Percentiles rank a stretch among this genome's conserved stretches.
Evolutionary conservation across 2,329 filamentous ascomycete genomes (phyloP).

Genomic region (Plenodomus tracheiphilus): DNA sequence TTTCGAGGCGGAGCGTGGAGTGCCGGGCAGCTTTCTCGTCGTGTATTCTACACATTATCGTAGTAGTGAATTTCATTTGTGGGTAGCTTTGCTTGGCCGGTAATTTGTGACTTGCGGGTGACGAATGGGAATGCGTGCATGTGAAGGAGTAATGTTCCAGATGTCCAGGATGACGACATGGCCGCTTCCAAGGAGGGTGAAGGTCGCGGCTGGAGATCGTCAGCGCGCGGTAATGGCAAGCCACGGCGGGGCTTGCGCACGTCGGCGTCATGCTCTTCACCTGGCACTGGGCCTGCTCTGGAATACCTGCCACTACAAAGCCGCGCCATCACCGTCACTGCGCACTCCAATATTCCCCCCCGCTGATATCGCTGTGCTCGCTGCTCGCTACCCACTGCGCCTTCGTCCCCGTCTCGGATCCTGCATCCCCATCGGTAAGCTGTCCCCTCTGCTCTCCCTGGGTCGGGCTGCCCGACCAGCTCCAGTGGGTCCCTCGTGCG

Average conservation of each 20-base stretch:
- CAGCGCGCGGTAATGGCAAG: conserved; percentile 24
- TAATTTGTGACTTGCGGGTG: too few relatives aligned
- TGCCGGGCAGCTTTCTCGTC: conserved; percentile 39
- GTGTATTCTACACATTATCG: conserved; percentile 48
- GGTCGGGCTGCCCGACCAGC: conserved; percentile 30
- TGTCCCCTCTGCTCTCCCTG: conserved; percentile 8
- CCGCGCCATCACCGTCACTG: conserved; percentile 6
- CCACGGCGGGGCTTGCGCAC: conserved; percentile 28
- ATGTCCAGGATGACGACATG: conserved; percentile 10
- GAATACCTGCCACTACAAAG: conserved; percentile 23
- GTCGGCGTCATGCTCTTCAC: conserved; percentile 1
- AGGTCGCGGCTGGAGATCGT: conserved; percentile 22
- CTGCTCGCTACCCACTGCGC: background rate
- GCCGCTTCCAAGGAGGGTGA: conserved; percentile 8
- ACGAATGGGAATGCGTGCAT: too few relatives aligned
- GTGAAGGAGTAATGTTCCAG: conserved; percentile 7
- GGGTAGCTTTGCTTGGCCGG: conserved; percentile 7
- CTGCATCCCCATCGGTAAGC: conserved; percentile 31
- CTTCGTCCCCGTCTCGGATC: conserved; percentile 4
- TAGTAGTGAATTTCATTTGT: conserved; percentile 48
- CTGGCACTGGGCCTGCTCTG: background rate
- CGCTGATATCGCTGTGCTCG: background rate
- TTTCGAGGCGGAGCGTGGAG: conserved; percentile 35
- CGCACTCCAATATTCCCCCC: conserved; percentile 3
- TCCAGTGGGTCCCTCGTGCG: conserved; percentile 31